These are phyloP conservation scores for Plantago major DNA, from an alignment of 257 asterid genomes.

Conservation along the genomic window DNA sequence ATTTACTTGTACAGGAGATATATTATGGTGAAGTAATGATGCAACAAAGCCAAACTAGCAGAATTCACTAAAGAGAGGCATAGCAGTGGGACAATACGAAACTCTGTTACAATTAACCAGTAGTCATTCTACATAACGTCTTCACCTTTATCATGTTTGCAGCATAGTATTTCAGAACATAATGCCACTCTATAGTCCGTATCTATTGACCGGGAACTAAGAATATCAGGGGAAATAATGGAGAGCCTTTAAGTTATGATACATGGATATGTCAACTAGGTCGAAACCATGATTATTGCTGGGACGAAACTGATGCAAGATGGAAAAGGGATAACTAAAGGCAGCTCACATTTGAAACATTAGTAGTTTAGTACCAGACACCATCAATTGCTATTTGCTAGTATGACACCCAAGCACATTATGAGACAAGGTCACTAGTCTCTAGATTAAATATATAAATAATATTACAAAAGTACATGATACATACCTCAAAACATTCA, in stretches of 20 bases:
- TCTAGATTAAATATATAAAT: conserved; percentile 5
- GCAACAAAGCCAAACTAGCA: not conserved
- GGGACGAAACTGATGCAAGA: too few relatives aligned
- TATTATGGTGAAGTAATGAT: not conserved
- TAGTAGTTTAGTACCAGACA: not conserved
- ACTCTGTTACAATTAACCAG: too few relatives aligned
- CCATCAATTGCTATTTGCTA: not conserved
- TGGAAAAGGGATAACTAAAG: too few relatives aligned
- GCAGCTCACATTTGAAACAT: too few relatives aligned
- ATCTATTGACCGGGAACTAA: too few relatives aligned
- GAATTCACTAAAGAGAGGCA: not conserved
- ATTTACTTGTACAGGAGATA: not conserved
- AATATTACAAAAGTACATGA: conserved; percentile 14
- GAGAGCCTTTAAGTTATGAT: not conserved
- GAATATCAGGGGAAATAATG: not conserved
- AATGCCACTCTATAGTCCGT: too few relatives aligned
- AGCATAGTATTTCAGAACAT: too few relatives aligned
- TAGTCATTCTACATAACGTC: too few relatives aligned
- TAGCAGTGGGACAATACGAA: not conserved
- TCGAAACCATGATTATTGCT: not conserved
- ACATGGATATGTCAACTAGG: not conserved
- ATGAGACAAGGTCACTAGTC: conserved; percentile 8
- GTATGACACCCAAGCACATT: conserved; percentile 12
- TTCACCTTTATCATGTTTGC: too few relatives aligned
- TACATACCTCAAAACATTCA: conserved; percentile 36